A percentile compares a stretch with the other conserved stretches of the same genome.
These are phyloP conservation scores for Smithsoniella earleae DNA, from an alignment of 163 green algal species.

Conservation along the genomic window DNA sequence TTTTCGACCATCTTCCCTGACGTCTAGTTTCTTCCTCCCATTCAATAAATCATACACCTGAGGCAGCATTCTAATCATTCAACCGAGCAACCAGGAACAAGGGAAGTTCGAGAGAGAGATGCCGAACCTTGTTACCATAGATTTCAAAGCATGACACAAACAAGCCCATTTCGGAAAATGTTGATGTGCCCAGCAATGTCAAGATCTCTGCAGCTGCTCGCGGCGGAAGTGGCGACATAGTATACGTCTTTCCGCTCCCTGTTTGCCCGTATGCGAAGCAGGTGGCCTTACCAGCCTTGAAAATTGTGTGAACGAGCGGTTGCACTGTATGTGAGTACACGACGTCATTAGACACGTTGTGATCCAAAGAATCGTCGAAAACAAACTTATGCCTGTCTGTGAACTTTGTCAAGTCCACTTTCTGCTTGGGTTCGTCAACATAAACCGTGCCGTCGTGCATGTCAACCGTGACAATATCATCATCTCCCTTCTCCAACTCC, in stretches of 20 bases:
- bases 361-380: constrained; percentile 91
- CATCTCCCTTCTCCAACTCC: constrained; percentile 75
- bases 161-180: constrained; percentile 45
- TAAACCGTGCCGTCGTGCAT: constrained; percentile 45
- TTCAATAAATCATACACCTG: constrained; percentile 87
- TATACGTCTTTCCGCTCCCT: constrained; percentile 94
- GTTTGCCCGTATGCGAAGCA: constrained; percentile 98
- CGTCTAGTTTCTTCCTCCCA: constrained; percentile 74
- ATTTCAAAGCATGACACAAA: constrained; percentile 95
- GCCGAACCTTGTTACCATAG: constrained; percentile 88
- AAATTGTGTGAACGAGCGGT: constrained; percentile 85
- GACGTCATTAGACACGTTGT: constrained; percentile 76
- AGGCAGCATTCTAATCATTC: neutral
- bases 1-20: constrained; percentile 83
- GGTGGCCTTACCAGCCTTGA: constrained; percentile 73
- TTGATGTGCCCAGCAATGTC: constrained; percentile 50
- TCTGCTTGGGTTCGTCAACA: constrained; percentile 84
- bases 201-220: constrained; percentile 83
- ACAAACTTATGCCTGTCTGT: constrained; percentile 78
- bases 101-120: too few species aligned
- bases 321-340: constrained; percentile 82
- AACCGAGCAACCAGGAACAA: neutral
- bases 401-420: constrained; percentile 92
- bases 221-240: constrained; percentile 88
- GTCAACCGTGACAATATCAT: constrained; percentile 74